Percentiles rank a stretch among this genome's conserved stretches.
These are phyloP conservation scores for Aspergillus cavernicola DNA, from an alignment of 495 filamentous ascomycete species.

Conservation along the genomic window DNA sequence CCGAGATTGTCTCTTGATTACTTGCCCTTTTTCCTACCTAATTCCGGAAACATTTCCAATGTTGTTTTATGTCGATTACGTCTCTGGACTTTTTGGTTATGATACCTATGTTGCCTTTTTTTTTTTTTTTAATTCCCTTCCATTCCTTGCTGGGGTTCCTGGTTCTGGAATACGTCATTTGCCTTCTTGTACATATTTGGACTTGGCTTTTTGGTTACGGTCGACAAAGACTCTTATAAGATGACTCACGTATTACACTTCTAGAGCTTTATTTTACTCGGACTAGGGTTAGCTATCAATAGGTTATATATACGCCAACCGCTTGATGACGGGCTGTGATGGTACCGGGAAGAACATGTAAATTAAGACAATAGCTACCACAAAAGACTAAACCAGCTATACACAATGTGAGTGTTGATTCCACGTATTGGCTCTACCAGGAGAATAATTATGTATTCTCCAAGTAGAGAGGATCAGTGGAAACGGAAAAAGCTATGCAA, in stretches of 20 bases:
- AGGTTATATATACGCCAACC: too few species aligned
- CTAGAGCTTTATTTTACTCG: too few species aligned
- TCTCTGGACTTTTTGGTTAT: background rate
- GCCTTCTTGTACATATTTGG: too few species aligned
- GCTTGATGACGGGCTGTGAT: too few species aligned
- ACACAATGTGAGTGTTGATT: too few species aligned
- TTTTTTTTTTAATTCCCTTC: background rate
- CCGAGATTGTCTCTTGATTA: conserved; percentile 57
- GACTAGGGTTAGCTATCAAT: too few species aligned
- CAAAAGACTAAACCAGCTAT: background rate
- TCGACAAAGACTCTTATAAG: too few species aligned
- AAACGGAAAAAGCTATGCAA: background rate
- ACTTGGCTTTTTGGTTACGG: too few species aligned
- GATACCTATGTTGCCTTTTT: background rate
- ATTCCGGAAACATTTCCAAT: too few species aligned
- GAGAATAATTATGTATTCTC: background rate
- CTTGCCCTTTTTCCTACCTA: background rate
- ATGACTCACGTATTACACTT: too few species aligned
- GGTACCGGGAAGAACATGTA: background rate
- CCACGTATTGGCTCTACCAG: too few species aligned
- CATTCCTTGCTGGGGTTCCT: background rate
- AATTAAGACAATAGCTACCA: background rate
- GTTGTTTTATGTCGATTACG: background rate
- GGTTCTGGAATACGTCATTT: background rate
- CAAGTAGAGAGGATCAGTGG: background rate